phyloP scores from a whole-genome alignment of 495 filamentous ascomycete species.

The Penicillium maclennaniae region DNA sequence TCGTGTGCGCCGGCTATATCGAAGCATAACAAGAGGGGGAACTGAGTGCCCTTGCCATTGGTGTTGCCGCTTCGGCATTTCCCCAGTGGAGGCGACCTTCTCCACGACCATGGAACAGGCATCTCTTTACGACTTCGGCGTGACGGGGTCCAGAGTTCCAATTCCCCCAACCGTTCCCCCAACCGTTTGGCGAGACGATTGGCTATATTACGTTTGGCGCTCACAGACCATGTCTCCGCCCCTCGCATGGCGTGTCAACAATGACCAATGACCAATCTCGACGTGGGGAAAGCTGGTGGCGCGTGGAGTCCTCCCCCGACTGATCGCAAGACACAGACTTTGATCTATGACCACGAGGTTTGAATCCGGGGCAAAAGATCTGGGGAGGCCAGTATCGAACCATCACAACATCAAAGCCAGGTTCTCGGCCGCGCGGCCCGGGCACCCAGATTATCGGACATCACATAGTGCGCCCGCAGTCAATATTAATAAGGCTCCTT shows the following conservation, averaged over 20 bases:
- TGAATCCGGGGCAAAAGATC: no score
- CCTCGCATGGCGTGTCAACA: conserved; percentile 22
- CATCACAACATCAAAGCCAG: neutral
- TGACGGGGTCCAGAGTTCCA: neutral
- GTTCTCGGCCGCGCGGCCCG: conserved; percentile 1
- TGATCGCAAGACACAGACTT: neutral
- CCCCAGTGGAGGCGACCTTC: conserved; percentile 14
- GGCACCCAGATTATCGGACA: no score
- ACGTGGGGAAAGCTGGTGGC: conserved; percentile 20
- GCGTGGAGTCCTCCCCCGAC: conserved; percentile 4
- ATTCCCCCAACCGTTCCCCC: neutral
- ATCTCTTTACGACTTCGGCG: conserved; percentile 9
- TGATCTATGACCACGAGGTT: no score
- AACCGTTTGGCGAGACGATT: neutral
- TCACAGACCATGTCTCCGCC: conserved; percentile 27
- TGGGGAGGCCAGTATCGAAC: neutral
- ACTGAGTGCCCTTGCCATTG: neutral
- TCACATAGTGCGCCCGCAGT: neutral
- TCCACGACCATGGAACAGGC: conserved; percentile 9
- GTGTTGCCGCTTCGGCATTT: neutral
- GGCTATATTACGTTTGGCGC: neutral
- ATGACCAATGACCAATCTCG: conserved; percentile 14
- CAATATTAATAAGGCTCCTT: conserved; percentile 7
- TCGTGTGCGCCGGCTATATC: conserved; percentile 13
- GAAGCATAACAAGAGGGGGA: neutral